These are phyloP conservation scores for Selaginella moellendorffii DNA, from an alignment of 75 land plant genomes.

Conservation along the genomic window DNA sequence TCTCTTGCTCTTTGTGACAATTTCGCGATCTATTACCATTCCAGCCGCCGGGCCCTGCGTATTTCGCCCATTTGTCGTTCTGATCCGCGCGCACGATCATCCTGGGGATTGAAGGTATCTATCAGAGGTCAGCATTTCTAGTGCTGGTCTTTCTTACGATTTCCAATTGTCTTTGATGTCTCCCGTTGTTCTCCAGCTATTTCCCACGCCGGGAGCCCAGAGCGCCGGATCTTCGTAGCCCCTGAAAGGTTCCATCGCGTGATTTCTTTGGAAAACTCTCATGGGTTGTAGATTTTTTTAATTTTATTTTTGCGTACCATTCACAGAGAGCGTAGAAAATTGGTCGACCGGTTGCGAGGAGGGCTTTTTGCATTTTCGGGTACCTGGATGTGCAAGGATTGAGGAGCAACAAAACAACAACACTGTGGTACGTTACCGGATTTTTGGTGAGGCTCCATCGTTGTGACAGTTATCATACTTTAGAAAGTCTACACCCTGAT, in stretches of 20 bases:
- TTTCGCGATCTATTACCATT: constrained; percentile 6
- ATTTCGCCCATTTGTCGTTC: constrained; percentile 2
- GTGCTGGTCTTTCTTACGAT: too few relatives aligned
- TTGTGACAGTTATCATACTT: constrained; percentile 4
- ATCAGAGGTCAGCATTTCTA: too few relatives aligned
- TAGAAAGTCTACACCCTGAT: constrained; percentile 1
- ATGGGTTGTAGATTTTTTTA: background rate
- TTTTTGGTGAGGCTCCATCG: background rate
- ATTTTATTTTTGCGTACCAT: background rate
- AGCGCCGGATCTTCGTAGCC: background rate
- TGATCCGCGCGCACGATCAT: background rate
- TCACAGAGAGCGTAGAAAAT: constrained; percentile 3
- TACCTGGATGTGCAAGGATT: too few relatives aligned
- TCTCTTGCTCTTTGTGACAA: too few relatives aligned
- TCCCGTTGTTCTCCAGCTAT: constrained; percentile 8
- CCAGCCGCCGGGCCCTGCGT: constrained; percentile 10
- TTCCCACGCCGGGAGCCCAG: background rate
- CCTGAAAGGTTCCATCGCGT: too few relatives aligned
- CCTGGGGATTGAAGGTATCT: background rate
- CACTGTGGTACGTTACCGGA: background rate
- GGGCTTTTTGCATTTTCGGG: background rate
- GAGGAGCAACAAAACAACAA: too few relatives aligned
- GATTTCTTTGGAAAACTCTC: background rate
- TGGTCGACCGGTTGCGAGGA: background rate
- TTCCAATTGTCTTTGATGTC: constrained; percentile 1